phyloP scores from a whole-genome alignment of 805 yeast genomes.

The Metschnikowia bowlesiae region DNA sequence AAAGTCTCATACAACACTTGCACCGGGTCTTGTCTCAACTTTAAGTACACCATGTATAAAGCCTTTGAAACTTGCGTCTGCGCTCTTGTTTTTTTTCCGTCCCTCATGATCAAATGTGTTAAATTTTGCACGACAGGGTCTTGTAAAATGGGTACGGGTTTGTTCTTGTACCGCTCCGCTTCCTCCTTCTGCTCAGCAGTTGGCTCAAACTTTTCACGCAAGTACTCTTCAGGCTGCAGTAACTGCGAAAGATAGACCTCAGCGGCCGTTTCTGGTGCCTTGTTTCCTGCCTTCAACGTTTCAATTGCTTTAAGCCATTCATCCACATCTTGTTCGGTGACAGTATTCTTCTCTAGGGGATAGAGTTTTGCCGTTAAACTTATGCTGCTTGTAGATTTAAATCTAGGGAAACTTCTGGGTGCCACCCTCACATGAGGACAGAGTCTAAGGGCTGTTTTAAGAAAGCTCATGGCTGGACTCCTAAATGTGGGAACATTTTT shows the following conservation, averaged over 20 bases:
- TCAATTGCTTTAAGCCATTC: slow-evolving; percentile 46
- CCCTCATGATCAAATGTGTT: slow-evolving; percentile 84
- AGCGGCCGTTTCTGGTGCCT: slow-evolving; percentile 28
- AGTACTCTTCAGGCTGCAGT: slow-evolving; percentile 33
- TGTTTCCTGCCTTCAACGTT: slow-evolving; percentile 32
- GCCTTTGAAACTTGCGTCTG: slow-evolving; percentile 71
- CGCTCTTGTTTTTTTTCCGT: slow-evolving; percentile 83
- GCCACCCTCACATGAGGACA: not conserved
- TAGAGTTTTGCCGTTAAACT: slow-evolving; percentile 33
- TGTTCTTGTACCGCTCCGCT: slow-evolving; percentile 43
- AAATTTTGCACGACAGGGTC: slow-evolving; percentile 76
- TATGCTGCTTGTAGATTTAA: slow-evolving; percentile 7
- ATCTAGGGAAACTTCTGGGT: slow-evolving; percentile 1
- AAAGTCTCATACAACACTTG: slow-evolving; percentile 66
- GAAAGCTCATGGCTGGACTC: slow-evolving; percentile 9
- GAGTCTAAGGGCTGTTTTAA: slow-evolving; percentile 8
- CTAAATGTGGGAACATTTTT: slow-evolving; percentile 1
- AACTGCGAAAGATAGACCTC: slow-evolving; percentile 39
- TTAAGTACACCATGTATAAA: slow-evolving; percentile 69
- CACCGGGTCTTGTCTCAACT: slow-evolving; percentile 76
- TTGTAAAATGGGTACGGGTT: slow-evolving; percentile 54
- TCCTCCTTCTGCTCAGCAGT: slow-evolving; percentile 61
- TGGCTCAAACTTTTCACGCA: slow-evolving; percentile 47
- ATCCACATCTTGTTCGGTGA: slow-evolving; percentile 39
- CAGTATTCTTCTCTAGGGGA: slow-evolving; percentile 35